Conservation (phyloP, 257 asterid species). For the Prunella vulgaris region DNA sequence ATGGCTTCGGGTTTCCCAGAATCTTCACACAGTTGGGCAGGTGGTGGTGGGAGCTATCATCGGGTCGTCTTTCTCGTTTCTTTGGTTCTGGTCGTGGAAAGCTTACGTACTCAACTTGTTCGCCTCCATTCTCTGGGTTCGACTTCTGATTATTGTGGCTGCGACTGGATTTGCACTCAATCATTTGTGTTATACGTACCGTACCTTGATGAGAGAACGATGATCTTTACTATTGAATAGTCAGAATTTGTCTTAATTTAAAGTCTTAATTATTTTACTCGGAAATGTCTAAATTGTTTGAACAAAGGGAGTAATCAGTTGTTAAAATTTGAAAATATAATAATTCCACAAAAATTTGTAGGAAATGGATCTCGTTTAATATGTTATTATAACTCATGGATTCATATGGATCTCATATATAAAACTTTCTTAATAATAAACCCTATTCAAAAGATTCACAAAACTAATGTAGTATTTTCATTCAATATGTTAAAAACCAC, state of each 20-base stretch:
- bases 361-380: no score
- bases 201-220: conserved; percentile 41
- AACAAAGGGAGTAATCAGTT: neutral
- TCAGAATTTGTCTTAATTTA: no score
- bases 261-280: no score
- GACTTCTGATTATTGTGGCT: conserved; percentile 34
- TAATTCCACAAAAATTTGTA: no score
- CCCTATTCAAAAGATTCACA: neutral
- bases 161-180: conserved; percentile 26
- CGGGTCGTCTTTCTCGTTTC: conserved; percentile 43
- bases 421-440: no score
- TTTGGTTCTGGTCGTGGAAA: conserved; percentile 75
- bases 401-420: no score
- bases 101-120: conserved; percentile 37
- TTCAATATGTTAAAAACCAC: neutral
- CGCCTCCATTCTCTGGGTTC: conserved; percentile 40
- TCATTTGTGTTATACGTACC: conserved; percentile 29
- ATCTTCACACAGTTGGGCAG: conserved; percentile 62
- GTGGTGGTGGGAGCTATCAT: conserved; percentile 61
- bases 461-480: no score
- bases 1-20: conserved; percentile 82
- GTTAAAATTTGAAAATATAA: neutral
- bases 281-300: neutral
- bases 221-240: neutral
- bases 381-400: no score